Evolutionary conservation across 805 yeast genomes (phyloP).

Genomic region (Metschnikowia lochheadii): DNA sequence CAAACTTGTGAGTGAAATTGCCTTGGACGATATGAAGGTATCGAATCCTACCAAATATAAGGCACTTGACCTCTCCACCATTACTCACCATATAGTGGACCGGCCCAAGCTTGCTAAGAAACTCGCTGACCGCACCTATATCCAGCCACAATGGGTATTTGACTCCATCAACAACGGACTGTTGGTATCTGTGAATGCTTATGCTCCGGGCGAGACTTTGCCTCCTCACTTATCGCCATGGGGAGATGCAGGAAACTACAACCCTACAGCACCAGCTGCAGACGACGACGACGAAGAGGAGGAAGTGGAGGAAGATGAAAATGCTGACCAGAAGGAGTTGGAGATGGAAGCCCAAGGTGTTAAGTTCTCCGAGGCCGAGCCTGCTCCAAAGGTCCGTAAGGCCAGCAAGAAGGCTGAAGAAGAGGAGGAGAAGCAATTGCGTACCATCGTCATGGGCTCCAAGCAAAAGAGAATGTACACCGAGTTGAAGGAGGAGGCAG

Average conservation of each 20-base stretch:
- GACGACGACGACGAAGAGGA: constrained; percentile 43
- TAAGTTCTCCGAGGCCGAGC: constrained; percentile 54
- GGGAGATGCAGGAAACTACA: constrained; percentile 92
- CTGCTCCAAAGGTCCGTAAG: constrained; percentile 20
- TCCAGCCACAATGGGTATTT: constrained; percentile 98
- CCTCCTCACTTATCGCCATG: constrained; percentile 99
- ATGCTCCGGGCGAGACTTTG: constrained; percentile 90
- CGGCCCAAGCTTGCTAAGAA: constrained; percentile 76
- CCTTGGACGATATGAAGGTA: constrained; percentile 67
- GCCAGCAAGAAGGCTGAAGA: constrained; percentile 25
- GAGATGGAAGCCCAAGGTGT: constrained; percentile 81
- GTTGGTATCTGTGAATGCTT: constrained; percentile 70
- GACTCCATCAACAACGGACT: constrained; percentile 80
- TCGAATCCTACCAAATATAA: constrained; percentile 42
- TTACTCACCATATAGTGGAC: constrained; percentile 93
- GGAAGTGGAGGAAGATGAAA: constrained; percentile 42
- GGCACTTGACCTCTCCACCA: constrained; percentile 55
- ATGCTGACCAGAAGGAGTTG: constrained; percentile 72
- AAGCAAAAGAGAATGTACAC: constrained; percentile 91
- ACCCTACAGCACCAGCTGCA: constrained; percentile 61
- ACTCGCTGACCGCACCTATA: constrained; percentile 86
- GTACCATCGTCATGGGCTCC: constrained; percentile 96
- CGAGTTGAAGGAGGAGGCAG: constrained; percentile 90
- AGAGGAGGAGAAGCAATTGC: constrained; percentile 80
- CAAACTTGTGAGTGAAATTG: constrained; percentile 75